These are phyloP conservation scores for Macadamia integrifolia DNA, from an alignment of 164 flowering plant species.

Conservation along the genomic window DNA sequence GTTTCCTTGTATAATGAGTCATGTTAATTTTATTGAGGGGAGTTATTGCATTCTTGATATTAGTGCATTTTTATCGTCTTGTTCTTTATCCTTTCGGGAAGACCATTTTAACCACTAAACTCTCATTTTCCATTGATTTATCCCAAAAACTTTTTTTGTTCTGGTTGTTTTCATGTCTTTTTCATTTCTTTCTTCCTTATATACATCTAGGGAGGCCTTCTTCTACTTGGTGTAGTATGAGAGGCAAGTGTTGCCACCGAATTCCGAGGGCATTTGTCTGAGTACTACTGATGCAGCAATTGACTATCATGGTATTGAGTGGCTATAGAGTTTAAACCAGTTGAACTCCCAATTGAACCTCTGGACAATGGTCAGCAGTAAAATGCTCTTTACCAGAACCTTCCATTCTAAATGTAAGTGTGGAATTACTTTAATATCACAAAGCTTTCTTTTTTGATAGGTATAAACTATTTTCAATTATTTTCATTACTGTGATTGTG, in stretches of 20 bases:
- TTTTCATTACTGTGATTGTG: background rate
- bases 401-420: slow-evolving; percentile 86
- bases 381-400: slow-evolving; percentile 93
- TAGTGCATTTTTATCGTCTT: no score
- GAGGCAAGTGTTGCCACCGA: slow-evolving; percentile 46
- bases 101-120: no score
- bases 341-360: slow-evolving; percentile 87
- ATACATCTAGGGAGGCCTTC: no score
- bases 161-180: background rate
- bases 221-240: slow-evolving; percentile 41
- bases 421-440: background rate
- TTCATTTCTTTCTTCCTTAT: background rate
- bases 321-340: slow-evolving; percentile 83
- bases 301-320: slow-evolving; percentile 69
- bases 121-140: no score
- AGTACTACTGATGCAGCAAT: slow-evolving; percentile 19
- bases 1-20: no score
- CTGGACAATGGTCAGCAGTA: slow-evolving; percentile 66
- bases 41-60: no score
- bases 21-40: no score
- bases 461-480: background rate
- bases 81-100: background rate
- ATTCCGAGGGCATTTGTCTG: slow-evolving; percentile 25
- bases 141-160: no score
- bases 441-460: no score